Conservation (phyloP, 2,329 filamentous ascomycete genomes). For the Knoxdaviesia proteae region DNA sequence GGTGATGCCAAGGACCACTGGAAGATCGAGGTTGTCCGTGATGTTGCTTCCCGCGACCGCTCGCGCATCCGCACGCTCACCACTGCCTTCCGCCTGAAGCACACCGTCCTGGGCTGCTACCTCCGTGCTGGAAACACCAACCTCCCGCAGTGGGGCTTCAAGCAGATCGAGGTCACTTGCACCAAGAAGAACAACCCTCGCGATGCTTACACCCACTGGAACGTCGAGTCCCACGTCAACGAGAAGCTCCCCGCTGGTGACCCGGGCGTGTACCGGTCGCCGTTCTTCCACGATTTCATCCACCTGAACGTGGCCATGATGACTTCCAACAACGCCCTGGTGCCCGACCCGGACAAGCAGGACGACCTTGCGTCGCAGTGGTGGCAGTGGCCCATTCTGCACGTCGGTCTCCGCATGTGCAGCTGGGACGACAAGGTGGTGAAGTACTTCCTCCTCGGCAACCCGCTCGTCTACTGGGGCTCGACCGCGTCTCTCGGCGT, state of each 20-base stretch:
- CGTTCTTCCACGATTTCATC: conserved; percentile 93
- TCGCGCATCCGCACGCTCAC: conserved; percentile 79
- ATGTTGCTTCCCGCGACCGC: conserved; percentile 70
- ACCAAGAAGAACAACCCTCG: conserved; percentile 79
- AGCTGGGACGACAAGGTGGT: conserved; percentile 89
- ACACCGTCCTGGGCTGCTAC: conserved; percentile 72
- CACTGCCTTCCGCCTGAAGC: conserved; percentile 74
- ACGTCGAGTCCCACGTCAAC: conserved; percentile 87
- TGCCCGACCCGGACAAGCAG: conserved; percentile 96
- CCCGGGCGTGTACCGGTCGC: conserved; percentile 83
- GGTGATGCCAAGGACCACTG: conserved; percentile 98
- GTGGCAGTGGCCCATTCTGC: conserved; percentile 95
- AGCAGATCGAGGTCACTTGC: conserved; percentile 96
- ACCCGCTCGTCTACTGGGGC: conserved; percentile 90
- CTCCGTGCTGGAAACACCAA: conserved; percentile 89
- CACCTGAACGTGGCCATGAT: conserved; percentile 99
- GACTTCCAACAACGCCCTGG: conserved; percentile 97
- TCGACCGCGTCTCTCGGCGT: conserved; percentile 60
- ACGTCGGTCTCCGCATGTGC: conserved; percentile 96
- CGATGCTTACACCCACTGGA: conserved; percentile 96
- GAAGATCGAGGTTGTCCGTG: conserved; percentile 76
- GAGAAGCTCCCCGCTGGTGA: conserved; percentile 78
- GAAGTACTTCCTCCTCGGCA: conserved; percentile 97
- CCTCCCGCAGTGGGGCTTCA: conserved; percentile 97
- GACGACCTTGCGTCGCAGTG: conserved; percentile 90